Conservation (phyloP, 495 filamentous ascomycete genomes). For the Lophiotrema nucula region DNA sequence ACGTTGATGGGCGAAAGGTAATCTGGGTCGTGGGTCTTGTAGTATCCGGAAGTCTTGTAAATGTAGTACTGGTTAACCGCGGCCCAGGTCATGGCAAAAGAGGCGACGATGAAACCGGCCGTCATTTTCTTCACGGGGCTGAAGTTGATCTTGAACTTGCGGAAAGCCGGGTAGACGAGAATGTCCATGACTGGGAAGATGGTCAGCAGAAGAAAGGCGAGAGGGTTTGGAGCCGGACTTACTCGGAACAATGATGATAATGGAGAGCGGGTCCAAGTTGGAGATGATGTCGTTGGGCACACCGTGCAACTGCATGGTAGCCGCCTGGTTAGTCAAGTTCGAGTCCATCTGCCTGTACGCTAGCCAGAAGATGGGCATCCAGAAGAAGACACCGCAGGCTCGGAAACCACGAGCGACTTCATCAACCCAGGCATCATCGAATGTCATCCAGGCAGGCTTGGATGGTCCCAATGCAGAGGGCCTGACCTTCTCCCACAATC, state of each 20-base stretch:
- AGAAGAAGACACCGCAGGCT: slow-evolving; percentile 31
- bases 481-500: slow-evolving; percentile 27
- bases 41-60: slow-evolving; percentile 17
- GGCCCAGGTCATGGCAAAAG: slow-evolving; percentile 30
- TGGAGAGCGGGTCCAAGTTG: slow-evolving; percentile 71
- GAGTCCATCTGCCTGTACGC: slow-evolving; percentile 58
- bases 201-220: slow-evolving; percentile 60
- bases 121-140: slow-evolving; percentile 74
- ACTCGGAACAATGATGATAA: slow-evolving; percentile 51
- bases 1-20: slow-evolving; percentile 23
- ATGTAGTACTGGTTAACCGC: slow-evolving; percentile 25
- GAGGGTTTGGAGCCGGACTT: too few relatives aligned
- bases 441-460: slow-evolving; percentile 19
- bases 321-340: slow-evolving; percentile 72
- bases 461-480: slow-evolving; percentile 14
- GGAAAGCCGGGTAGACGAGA: slow-evolving; percentile 59
- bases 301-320: slow-evolving; percentile 66
- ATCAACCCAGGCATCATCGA: slow-evolving; percentile 42
- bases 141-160: slow-evolving; percentile 61
- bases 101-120: slow-evolving; percentile 50
- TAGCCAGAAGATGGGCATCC: slow-evolving; percentile 65
- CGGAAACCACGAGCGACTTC: slow-evolving; percentile 34
- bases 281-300: slow-evolving; percentile 76
- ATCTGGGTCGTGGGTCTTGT: not conserved
- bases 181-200: slow-evolving; percentile 15